Evolutionary conservation across 768 basidiomycete genomes (phyloP).

Genomic region (Leccinum variicolor): DNA sequence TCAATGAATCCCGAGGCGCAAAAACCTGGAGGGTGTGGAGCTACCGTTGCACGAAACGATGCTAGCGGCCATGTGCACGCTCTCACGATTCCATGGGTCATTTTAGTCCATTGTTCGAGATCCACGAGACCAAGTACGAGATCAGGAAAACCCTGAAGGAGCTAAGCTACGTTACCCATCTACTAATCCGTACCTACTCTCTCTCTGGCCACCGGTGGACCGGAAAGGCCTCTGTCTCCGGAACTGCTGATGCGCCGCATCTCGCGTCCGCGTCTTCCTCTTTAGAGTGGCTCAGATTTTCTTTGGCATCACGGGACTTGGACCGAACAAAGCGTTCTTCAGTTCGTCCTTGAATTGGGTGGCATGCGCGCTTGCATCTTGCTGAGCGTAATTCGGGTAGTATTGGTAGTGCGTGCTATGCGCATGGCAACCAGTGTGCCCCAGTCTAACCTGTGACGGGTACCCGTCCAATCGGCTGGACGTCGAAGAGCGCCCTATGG

Average conservation of each 20-base stretch:
- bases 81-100: conserved; percentile 1
- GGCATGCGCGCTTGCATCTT: conserved; percentile 1
- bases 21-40: conserved; percentile 2
- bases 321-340: background rate
- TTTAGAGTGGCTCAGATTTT: background rate
- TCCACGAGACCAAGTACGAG: conserved; percentile 18
- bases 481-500: background rate
- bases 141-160: conserved; percentile 33
- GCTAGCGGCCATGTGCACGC: background rate
- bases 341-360: background rate
- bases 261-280: background rate
- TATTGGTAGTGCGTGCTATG: background rate
- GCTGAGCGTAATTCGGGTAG: background rate
- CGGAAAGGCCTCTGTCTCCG: background rate
- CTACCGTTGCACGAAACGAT: conserved; percentile 4
- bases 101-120: conserved; percentile 6
- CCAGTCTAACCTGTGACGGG: background rate
- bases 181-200: conserved; percentile 8
- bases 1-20: background rate
- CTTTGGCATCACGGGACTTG: background rate
- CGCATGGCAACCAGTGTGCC: background rate
- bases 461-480: background rate
- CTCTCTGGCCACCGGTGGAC: background rate
- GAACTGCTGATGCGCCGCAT: background rate
- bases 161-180: conserved; percentile 25